Evolutionary conservation across 345 rosid genomes (phyloP).

Genomic region (Acer yangbiense): DNA sequence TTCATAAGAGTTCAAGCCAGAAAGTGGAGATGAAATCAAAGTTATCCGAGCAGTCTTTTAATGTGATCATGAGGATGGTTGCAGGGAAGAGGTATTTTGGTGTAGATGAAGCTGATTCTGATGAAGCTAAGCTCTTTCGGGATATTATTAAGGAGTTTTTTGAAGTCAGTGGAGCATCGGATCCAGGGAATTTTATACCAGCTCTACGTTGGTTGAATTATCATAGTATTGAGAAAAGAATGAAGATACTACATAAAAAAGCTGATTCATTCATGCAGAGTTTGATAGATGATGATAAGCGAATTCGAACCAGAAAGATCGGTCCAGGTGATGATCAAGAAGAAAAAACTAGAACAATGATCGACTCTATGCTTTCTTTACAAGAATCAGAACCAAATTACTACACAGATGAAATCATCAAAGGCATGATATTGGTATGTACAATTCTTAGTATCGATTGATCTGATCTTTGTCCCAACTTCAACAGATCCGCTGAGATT

Average conservation of each 20-base stretch:
- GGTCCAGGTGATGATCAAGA: not conserved
- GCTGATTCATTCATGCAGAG: constrained; percentile 12
- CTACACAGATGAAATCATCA: constrained; percentile 22
- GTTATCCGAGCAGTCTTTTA: constrained; percentile 14
- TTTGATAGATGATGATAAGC: constrained; percentile 20
- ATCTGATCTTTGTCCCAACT: too few species aligned
- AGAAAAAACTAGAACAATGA: not conserved
- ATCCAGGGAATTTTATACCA: constrained; percentile 20
- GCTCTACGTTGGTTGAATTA: constrained; percentile 14
- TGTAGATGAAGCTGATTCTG: not conserved
- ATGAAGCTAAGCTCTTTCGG: constrained; percentile 14
- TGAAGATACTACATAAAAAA: not conserved
- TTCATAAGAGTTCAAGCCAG: not conserved
- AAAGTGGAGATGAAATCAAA: constrained; percentile 17
- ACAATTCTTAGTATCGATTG: too few species aligned
- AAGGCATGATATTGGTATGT: constrained; percentile 19
- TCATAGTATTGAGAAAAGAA: not conserved
- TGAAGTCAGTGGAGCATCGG: not conserved
- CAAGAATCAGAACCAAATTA: constrained; percentile 20
- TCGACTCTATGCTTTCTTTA: constrained; percentile 10
- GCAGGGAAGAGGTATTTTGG: constrained; percentile 24
- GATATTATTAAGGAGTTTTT: not conserved
- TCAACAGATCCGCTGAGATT: too few species aligned
- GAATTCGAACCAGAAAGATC: not conserved
- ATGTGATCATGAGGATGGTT: constrained; percentile 22